Evolutionary conservation across 257 asterid species (phyloP), one percentile per base, ranked within the genome.

Genomic region (Hygrophila difformis): DNA sequence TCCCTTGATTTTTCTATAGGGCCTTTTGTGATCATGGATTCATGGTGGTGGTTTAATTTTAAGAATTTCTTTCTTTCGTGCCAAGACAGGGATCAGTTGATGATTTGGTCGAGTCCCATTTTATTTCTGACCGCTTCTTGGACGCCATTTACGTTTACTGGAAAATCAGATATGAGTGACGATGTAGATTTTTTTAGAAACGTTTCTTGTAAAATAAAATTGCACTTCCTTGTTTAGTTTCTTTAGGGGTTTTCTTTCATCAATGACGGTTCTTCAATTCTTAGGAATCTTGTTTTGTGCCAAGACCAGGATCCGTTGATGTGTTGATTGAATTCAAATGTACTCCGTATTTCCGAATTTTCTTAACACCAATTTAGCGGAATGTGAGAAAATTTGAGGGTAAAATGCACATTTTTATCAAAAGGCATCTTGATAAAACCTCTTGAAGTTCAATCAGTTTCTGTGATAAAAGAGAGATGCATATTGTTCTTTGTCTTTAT

Each of bases 171-270:
- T n/a, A n/a, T n/a, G n/a, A n/a, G n/a, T n/a, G n/a, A n/a, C n/a
- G n/a, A n/a, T n/a, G n/a, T n/a, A n/a, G n/a, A n/a, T n/a, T n/a
- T 41, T 8, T 14, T 18, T 8, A 15, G 34, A 18, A 45, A 37
- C n/a, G 18, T 60, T 14, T 22, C 8, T 9, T 35, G n/a, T n/a
- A n/a, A n/a, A n/a, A n/a, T 8, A 43, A 36, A 26, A 20, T 5
- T 8, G 20, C 3, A 33, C 7, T 10, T 47, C 46, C 5, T 53
- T 13, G 18, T 23, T 21, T 24, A 28, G 18, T 14, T 31, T 17
- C 15, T 18, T n/a, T 35, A 47, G 47, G 65, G 63, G 59, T 49
- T 57, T 53, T 46, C 40, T 14, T 28, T 18, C 17, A 35, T n/a
- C 7, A 23, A 8, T 36, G 22, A n/a, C 15, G 29, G 11, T 49